A percentile compares a stretch with the other conserved stretches of the same genome.
These are phyloP conservation scores for Zostera marina DNA, from an alignment of 116 monocot genomes.

Conservation along the genomic window DNA sequence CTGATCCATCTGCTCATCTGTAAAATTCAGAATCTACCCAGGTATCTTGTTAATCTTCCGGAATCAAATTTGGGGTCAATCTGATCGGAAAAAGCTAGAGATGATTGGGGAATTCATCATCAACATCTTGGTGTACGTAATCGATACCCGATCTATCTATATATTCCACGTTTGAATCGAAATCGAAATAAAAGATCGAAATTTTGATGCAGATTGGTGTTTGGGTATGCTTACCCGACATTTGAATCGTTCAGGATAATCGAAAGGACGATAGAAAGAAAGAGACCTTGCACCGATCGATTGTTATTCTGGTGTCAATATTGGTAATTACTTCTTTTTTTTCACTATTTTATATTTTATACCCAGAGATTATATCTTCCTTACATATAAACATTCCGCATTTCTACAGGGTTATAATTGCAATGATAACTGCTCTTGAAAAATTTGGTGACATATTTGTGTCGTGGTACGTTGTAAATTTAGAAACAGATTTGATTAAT, in stretches of 20 bases:
- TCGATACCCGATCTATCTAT: not conserved
- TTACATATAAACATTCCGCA: not conserved
- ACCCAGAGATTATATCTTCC: not conserved
- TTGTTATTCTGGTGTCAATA: slow-evolving; percentile 21
- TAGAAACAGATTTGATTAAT: too few species aligned
- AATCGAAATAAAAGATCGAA: not conserved
- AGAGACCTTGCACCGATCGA: slow-evolving; percentile 11
- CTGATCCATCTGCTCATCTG: not conserved
- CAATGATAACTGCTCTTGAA: slow-evolving; percentile 10
- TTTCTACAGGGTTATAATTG: slow-evolving; percentile 10
- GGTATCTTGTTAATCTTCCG: too few species aligned
- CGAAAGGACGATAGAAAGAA: slow-evolving; percentile 52
- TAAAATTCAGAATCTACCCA: not conserved
- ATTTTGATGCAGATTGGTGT: slow-evolving; percentile 34
- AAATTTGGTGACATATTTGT: slow-evolving; percentile 12
- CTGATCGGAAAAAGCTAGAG: not conserved
- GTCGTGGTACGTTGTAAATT: slow-evolving; percentile 12
- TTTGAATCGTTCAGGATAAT: slow-evolving; percentile 67
- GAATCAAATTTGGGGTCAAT: not conserved
- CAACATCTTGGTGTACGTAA: slow-evolving; percentile 10
- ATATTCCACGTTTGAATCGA: not conserved
- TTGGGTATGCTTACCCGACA: slow-evolving; percentile 73
- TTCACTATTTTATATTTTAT: not conserved
- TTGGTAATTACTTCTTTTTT: slow-evolving; percentile 8
- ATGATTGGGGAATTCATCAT: slow-evolving; percentile 17